Evolutionary conservation across 805 yeast genomes (phyloP).

Genomic region (Sungouiozyma intestinalis): DNA sequence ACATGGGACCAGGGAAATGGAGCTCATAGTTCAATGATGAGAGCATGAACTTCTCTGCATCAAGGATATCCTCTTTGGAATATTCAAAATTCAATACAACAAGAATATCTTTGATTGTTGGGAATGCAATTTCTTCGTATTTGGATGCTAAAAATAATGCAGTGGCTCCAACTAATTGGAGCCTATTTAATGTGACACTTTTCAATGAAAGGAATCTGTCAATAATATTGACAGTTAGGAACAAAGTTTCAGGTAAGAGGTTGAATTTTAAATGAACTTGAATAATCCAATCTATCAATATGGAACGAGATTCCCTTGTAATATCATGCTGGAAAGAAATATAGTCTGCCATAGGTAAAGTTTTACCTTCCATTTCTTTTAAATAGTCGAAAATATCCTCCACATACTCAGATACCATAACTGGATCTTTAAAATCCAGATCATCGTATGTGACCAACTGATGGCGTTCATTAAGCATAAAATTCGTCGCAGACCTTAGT

Average conservation of each 20-base stretch:
- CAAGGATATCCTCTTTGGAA: constrained; percentile 62
- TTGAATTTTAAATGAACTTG: constrained; percentile 80
- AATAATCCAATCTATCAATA: constrained; percentile 83
- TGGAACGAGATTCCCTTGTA: constrained; percentile 78
- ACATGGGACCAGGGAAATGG: constrained; percentile 98
- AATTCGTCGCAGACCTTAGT: constrained; percentile 2
- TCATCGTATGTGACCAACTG: constrained; percentile 40
- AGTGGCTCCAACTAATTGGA: constrained; percentile 88
- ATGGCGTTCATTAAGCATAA: constrained; percentile 28
- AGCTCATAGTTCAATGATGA: constrained; percentile 80
- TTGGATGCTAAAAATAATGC: constrained; percentile 92
- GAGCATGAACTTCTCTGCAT: constrained; percentile 86
- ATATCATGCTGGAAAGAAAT: constrained; percentile 77
- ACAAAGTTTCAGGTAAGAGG: constrained; percentile 79
- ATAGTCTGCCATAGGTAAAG: constrained; percentile 66
- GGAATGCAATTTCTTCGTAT: constrained; percentile 88
- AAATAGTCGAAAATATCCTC: constrained; percentile 66
- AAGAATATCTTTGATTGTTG: constrained; percentile 77
- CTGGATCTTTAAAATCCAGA: constrained; percentile 56
- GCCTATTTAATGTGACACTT: constrained; percentile 65
- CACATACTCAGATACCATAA: constrained; percentile 76
- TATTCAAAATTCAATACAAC: constrained; percentile 83
- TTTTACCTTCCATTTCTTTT: constrained; percentile 56
- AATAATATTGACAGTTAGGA: constrained; percentile 71
- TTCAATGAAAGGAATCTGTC: constrained; percentile 76